Conservation (phyloP, 148 eudicot genomes). For the Simmondsia chinensis region DNA sequence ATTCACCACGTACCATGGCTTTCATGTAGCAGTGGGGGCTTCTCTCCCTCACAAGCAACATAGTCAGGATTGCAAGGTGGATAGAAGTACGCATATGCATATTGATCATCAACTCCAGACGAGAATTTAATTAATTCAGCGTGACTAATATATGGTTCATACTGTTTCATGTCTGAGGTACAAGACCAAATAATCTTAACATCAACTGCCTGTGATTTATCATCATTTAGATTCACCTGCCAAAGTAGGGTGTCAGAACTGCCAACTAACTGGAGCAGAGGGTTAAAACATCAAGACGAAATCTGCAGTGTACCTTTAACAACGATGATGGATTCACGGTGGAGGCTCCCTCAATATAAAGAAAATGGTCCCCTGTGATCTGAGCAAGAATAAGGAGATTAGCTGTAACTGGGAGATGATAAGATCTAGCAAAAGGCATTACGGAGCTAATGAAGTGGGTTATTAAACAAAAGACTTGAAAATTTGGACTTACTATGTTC, state of each 20-base stretch:
- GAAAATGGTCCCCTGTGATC: conserved; percentile 20
- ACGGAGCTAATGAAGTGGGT: too few species aligned
- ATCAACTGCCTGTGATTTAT: conserved; percentile 28
- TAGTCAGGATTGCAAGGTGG: conserved; percentile 48
- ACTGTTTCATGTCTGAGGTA: conserved; percentile 26
- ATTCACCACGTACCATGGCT: conserved; percentile 54
- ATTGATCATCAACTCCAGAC: conserved; percentile 40
- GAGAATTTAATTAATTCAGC: conserved; percentile 54
- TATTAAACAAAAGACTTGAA: too few species aligned
- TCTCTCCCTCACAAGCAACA: conserved; percentile 38
- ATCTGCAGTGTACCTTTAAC: conserved; percentile 66
- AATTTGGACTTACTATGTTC: too few species aligned
- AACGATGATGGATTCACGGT: conserved; percentile 40
- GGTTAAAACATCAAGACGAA: too few species aligned
- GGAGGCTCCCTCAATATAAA: conserved; percentile 57
- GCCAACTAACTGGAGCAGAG: too few species aligned
- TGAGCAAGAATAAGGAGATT: conserved; percentile 4
- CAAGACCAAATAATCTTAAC: conserved; percentile 44
- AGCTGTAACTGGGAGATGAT: too few species aligned
- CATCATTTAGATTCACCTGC: too few species aligned
- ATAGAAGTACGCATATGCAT: conserved; percentile 51
- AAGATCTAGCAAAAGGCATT: too few species aligned
- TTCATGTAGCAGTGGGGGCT: conserved; percentile 44
- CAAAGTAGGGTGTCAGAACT: too few species aligned
- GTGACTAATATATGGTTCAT: conserved; percentile 31